These are phyloP conservation scores for Mollisia scopiformis DNA, from an alignment of 2,329 filamentous ascomycete genomes.

Conservation along the genomic window DNA sequence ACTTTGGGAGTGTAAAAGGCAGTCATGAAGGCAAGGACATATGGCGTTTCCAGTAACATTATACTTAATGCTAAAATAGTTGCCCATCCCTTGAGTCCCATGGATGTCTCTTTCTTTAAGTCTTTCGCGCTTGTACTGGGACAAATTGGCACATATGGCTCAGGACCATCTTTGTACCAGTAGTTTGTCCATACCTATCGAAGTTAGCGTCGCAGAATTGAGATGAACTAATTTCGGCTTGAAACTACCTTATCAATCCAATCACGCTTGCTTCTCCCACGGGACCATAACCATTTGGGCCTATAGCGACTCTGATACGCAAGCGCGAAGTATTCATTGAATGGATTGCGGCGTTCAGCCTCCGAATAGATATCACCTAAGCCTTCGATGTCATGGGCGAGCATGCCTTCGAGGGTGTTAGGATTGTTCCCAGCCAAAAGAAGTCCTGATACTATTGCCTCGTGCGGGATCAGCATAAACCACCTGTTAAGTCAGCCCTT, in stretches of 20 bases:
- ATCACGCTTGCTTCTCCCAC: constrained; percentile 19
- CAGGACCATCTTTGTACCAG: constrained; percentile 6
- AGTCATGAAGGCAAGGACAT: constrained; percentile 37
- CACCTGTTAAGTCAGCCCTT: constrained; percentile 3
- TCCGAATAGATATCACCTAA: constrained; percentile 7
- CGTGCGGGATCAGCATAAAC: constrained; percentile 24
- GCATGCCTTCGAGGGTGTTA: constrained; percentile 17
- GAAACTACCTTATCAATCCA: neutral
- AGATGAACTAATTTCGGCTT: neutral
- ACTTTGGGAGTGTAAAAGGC: constrained; percentile 35
- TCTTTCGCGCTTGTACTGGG: constrained; percentile 20
- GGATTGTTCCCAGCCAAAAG: constrained; percentile 27
- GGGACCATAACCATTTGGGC: constrained; percentile 22
- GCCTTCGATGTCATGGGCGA: constrained; percentile 22
- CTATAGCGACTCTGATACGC: constrained; percentile 22
- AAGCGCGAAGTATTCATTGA: constrained; percentile 11
- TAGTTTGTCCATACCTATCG: constrained; percentile 19
- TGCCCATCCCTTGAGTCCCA: constrained; percentile 18
- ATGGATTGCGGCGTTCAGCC: neutral
- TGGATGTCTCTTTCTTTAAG: constrained; percentile 13
- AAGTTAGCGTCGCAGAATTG: neutral
- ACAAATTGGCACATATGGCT: neutral
- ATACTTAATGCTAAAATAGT: constrained; percentile 21
- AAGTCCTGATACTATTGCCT: constrained; percentile 22
- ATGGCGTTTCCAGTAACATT: constrained; percentile 19